Evolutionary conservation across 805 yeast genomes (phyloP), one percentile per base, ranked within the genome.

Genomic region (Starmerella bacillaris): DNA sequence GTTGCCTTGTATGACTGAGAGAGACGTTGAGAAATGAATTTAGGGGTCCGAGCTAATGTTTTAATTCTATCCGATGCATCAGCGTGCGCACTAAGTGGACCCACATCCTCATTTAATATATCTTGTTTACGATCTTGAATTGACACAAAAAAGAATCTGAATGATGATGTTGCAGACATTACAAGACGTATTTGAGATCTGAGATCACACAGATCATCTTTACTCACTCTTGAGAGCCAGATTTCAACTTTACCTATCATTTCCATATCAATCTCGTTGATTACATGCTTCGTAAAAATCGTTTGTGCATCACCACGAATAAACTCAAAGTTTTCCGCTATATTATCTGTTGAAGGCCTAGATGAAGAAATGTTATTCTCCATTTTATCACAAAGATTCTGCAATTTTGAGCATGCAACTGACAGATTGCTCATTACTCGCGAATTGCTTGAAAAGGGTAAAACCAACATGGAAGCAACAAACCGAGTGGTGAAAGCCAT

Each of bases 401-500:
- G 9, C 8, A 36, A 19, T n/a, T 34, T 27, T 2, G 27, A 21
- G 24, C 51, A 34, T 1, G 44, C 46, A 3, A 18, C 15, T 15
- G 51, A 28, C 15, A 45, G 31, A n/a, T 37, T 35, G 18, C 22
- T 26, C 8, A 40, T 40, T 6, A 48, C 42, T 24, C 44, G 44
- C 21, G 33, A 38, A 27, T 41, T 47, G 1, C 57, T 48, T 2
- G 56, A 45, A 7, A 38, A 36, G 4, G 58, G 58, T 26, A 47
- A 45, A 3, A 53, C 37, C 5, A 54, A 14, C 12, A 41, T 7
- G 4, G 51, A 39, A 1, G 43, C 42, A 5, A 42, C 37, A 22
- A 50, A 33, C 15, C 45, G 36, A 6, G 49, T 33, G 0, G 51
- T 47, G 12, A 49, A 37, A 2, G 47, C 47, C 27, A 54, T 27